Percentiles rank a stretch among this genome's conserved stretches.
These are phyloP conservation scores for Colletotrichum cuscutae DNA, from an alignment of 2,329 filamentous ascomycete genomes.

Conservation along the genomic window DNA sequence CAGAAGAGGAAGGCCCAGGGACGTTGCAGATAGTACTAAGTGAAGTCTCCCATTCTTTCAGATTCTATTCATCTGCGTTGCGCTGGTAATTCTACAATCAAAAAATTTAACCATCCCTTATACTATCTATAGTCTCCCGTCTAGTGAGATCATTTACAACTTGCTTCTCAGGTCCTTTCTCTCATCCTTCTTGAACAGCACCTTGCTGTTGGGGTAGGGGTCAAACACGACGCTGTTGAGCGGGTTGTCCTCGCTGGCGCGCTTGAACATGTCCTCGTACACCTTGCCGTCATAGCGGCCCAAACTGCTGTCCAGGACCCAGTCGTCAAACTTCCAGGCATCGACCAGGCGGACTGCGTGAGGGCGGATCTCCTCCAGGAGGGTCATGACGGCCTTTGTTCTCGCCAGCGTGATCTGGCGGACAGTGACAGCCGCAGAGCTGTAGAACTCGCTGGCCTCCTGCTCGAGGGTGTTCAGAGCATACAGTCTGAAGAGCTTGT, in stretches of 20 bases:
- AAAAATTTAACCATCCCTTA: background rate
- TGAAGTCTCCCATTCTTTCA: background rate
- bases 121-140: background rate
- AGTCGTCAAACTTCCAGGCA: constrained; percentile 81
- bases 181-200: constrained; percentile 70
- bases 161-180: constrained; percentile 55
- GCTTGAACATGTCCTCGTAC: constrained; percentile 80
- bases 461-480: constrained; percentile 70
- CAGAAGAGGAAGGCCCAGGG: too few relatives aligned
- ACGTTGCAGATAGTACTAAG: too few relatives aligned
- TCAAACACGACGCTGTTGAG: constrained; percentile 78
- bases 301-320: constrained; percentile 78
- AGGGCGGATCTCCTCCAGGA: constrained; percentile 77
- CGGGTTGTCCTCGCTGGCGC: constrained; percentile 78
- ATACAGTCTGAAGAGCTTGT: constrained; percentile 87
- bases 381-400: constrained; percentile 82
- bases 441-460: constrained; percentile 79
- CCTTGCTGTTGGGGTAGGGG: constrained; percentile 72
- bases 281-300: constrained; percentile 79
- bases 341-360: constrained; percentile 79
- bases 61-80: background rate
- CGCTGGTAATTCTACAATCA: background rate
- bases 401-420: constrained; percentile 77
- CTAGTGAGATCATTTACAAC: constrained; percentile 46
- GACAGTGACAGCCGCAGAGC: constrained; percentile 74